Evolutionary conservation across 805 yeast genomes (phyloP).

Genomic region (Lipomyces sp.): DNA sequence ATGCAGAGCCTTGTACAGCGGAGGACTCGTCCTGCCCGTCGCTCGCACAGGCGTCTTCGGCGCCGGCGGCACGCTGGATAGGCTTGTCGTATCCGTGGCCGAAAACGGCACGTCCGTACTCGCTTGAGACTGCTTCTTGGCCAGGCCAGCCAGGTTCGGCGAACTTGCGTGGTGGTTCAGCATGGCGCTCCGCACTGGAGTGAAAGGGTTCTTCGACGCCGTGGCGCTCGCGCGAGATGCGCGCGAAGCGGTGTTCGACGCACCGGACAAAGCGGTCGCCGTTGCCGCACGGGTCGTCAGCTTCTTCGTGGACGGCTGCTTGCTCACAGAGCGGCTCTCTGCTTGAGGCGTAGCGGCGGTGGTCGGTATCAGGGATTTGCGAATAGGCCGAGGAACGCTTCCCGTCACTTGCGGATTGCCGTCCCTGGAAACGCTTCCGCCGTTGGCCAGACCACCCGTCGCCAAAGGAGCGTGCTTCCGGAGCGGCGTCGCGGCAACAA

Average conservation of each 20-base stretch:
- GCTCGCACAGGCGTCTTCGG: not conserved
- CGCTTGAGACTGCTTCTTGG: too few relatives aligned
- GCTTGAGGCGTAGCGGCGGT: not conserved
- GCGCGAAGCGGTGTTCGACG: constrained; percentile 1
- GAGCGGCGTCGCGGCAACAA: too few relatives aligned
- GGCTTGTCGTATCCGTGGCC: too few relatives aligned
- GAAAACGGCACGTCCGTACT: too few relatives aligned
- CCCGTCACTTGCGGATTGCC: not conserved
- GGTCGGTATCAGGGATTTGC: not conserved
- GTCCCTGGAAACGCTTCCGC: not conserved
- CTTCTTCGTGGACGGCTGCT: too few relatives aligned
- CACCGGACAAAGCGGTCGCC: not conserved
- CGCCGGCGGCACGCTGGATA: constrained; percentile 7
- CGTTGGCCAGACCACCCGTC: too few relatives aligned
- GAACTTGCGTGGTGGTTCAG: constrained; percentile 25
- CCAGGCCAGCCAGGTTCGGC: constrained; percentile 16
- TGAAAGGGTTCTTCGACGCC: constrained; percentile 12
- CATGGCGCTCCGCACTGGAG: constrained; percentile 7
- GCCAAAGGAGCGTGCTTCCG: too few relatives aligned
- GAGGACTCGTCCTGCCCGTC: not conserved
- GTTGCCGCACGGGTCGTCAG: not conserved
- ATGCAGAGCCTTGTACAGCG: not conserved
- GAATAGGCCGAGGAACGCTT: constrained; percentile 5
- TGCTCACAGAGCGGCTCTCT: too few relatives aligned
- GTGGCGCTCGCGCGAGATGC: constrained; percentile 1